Conservation (phyloP, 768 basidiomycete species). For the Strobilomyces dryophilus region DNA sequence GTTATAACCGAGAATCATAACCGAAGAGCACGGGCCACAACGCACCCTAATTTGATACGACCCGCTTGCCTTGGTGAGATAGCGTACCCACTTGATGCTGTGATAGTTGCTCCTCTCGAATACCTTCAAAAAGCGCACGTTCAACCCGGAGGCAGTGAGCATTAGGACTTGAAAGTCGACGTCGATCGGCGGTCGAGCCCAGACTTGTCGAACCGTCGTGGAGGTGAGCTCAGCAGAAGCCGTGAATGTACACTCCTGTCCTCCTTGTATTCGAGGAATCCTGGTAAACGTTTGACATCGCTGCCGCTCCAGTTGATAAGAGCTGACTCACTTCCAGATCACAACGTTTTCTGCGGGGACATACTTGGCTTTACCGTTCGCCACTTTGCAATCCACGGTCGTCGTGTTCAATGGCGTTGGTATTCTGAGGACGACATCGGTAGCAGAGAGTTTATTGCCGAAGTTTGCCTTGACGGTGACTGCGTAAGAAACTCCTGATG, state of each 20-base stretch:
- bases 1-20: background rate
- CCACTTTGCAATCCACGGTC: conserved; percentile 86
- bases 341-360: conserved; percentile 94
- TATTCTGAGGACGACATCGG: conserved; percentile 87
- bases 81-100: conserved; percentile 94
- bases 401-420: conserved; percentile 97
- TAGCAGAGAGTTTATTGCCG: conserved; percentile 87
- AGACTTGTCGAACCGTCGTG: conserved; percentile 90
- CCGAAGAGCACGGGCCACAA: conserved; percentile 12
- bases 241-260: conserved; percentile 81
- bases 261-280: conserved; percentile 89
- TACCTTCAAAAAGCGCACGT: conserved; percentile 96
- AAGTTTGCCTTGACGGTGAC: conserved; percentile 88
- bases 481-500: conserved; percentile 86
- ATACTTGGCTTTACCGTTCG: conserved; percentile 94
- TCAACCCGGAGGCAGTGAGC: conserved; percentile 95
- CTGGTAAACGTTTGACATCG: conserved; percentile 38
- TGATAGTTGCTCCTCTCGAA: conserved; percentile 96
- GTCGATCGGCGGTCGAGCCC: conserved; percentile 97
- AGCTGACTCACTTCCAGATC: conserved; percentile 85
- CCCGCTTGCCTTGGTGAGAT: conserved; percentile 91
- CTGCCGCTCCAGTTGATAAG: background rate
- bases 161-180: conserved; percentile 99
- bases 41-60: conserved; percentile 91
- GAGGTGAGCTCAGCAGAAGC: conserved; percentile 80